A percentile compares a stretch with the other conserved stretches of the same genome.
Conservation (phyloP, 1,284 basidiomycete genomes). For the Sparassis latifolia region DNA sequence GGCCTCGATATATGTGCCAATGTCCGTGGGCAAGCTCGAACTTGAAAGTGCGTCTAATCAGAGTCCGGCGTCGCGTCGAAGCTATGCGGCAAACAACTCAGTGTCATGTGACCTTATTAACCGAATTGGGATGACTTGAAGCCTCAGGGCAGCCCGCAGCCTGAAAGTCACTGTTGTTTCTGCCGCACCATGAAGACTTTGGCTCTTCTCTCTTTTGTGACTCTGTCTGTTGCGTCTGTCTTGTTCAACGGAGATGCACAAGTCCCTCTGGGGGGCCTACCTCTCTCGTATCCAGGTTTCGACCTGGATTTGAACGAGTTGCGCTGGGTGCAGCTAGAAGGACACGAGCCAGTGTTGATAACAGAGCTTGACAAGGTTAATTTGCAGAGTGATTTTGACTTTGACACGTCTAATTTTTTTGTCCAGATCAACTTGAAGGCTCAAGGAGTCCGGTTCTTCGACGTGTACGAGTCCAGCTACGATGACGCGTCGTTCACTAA, state of each 20-base stretch:
- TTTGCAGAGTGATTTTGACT: conserved; percentile 3
- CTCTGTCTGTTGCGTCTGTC: conserved; percentile 17
- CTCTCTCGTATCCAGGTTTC: conserved; percentile 31
- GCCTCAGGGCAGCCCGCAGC: too few species aligned
- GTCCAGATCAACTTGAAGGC: conserved; percentile 72
- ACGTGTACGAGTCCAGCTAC: conserved; percentile 55
- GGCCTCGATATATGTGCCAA: too few species aligned
- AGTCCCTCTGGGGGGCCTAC: conserved; percentile 12
- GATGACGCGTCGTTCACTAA: conserved; percentile 10
- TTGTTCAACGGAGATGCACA: conserved; percentile 16
- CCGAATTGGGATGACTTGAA: too few species aligned
- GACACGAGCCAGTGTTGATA: conserved; percentile 63
- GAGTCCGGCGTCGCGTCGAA: too few species aligned
- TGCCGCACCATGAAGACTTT: conserved; percentile 41
- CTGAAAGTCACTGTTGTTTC: too few species aligned
- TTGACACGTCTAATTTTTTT: conserved; percentile 9
- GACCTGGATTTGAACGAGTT: conserved; percentile 63
- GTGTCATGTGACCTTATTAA: too few species aligned
- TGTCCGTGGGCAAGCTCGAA: too few species aligned
- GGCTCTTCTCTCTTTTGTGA: conserved; percentile 26
- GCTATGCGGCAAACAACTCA: too few species aligned
- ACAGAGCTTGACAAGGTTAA: conserved; percentile 78
- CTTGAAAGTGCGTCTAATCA: too few species aligned
- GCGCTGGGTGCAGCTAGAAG: conserved; percentile 73
- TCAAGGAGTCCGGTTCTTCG: conserved; percentile 75